These are phyloP conservation scores for Globisporangium polare DNA, from an alignment of 352 stramenopile species.

Conservation along the genomic window DNA sequence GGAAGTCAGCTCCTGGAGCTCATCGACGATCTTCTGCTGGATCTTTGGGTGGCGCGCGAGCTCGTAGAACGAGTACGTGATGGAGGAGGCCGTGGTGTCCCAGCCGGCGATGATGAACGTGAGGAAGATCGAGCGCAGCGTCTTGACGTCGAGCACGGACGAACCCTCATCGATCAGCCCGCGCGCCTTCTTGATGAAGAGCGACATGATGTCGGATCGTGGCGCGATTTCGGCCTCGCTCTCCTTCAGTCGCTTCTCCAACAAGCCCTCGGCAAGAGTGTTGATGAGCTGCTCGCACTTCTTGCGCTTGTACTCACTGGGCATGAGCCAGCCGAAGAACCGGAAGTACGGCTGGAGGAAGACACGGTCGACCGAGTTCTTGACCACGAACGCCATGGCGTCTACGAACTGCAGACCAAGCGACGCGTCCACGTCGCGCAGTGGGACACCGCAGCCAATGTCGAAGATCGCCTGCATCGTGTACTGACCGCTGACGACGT, in stretches of 20 bases:
- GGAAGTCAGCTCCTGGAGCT: constrained; percentile 22
- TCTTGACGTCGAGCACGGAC: not conserved
- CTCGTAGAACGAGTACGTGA: constrained; percentile 46
- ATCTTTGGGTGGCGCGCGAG: constrained; percentile 49
- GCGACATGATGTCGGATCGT: constrained; percentile 39
- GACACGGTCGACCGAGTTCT: not conserved
- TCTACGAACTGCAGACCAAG: not conserved
- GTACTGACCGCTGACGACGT: not conserved
- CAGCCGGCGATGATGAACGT: not conserved
- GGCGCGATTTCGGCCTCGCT: constrained; percentile 21
- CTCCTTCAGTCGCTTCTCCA: constrained; percentile 34
- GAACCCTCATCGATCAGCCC: constrained; percentile 13
- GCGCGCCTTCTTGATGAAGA: constrained; percentile 50
- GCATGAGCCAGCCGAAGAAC: constrained; percentile 50
- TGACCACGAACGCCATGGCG: constrained; percentile 4
- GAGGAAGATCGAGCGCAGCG: constrained; percentile 6
- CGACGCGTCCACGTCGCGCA: not conserved
- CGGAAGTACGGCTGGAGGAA: constrained; percentile 57
- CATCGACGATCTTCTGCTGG: constrained; percentile 42
- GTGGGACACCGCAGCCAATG: not conserved
- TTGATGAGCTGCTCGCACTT: constrained; percentile 22
- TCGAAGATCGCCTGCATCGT: constrained; percentile 1
- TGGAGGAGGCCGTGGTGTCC: not conserved
- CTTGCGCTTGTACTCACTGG: constrained; percentile 39
- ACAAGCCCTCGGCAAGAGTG: constrained; percentile 36